These are phyloP conservation scores for Daldinia vernicosa DNA, from an alignment of 495 filamentous ascomycete species.

Conservation along the genomic window DNA sequence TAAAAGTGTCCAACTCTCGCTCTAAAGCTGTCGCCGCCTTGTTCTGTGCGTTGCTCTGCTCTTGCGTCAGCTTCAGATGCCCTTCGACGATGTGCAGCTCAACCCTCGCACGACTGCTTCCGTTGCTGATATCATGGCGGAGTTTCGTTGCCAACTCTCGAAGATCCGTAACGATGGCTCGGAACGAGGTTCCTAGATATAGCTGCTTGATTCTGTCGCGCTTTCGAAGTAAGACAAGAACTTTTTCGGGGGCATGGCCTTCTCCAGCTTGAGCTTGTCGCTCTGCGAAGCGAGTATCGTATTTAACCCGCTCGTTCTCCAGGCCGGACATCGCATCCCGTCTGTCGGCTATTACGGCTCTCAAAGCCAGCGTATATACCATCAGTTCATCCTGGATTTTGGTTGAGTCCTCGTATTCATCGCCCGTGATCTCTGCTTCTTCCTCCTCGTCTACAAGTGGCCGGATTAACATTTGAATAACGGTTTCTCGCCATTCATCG, in stretches of 20 bases:
- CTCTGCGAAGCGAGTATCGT: conserved; percentile 71
- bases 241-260: conserved; percentile 76
- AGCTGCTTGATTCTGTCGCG: conserved; percentile 69
- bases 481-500: conserved; percentile 74
- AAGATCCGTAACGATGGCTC: conserved; percentile 72
- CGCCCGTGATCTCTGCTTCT: conserved; percentile 75
- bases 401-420: conserved; percentile 89
- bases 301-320: conserved; percentile 77
- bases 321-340: conserved; percentile 78
- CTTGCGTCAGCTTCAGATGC: conserved; percentile 65
- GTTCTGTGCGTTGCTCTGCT: conserved; percentile 68
- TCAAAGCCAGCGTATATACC: conserved; percentile 80
- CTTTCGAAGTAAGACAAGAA: conserved; percentile 66
- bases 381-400: conserved; percentile 84
- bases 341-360: conserved; percentile 79
- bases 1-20: conserved; percentile 80
- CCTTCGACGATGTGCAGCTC: conserved; percentile 69
- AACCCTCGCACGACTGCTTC: conserved; percentile 66
- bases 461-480: conserved; percentile 73
- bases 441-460: conserved; percentile 86
- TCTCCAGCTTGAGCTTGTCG: conserved; percentile 66
- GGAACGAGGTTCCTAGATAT: conserved; percentile 60
- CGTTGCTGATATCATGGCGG: conserved; percentile 65
- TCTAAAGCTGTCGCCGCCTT: conserved; percentile 69
- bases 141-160: conserved; percentile 70